A percentile compares a stretch with the other conserved stretches of the same genome.
Conservation (phyloP, 2,329 filamentous ascomycete species). For the Tolypocladium endophyticum region DNA sequence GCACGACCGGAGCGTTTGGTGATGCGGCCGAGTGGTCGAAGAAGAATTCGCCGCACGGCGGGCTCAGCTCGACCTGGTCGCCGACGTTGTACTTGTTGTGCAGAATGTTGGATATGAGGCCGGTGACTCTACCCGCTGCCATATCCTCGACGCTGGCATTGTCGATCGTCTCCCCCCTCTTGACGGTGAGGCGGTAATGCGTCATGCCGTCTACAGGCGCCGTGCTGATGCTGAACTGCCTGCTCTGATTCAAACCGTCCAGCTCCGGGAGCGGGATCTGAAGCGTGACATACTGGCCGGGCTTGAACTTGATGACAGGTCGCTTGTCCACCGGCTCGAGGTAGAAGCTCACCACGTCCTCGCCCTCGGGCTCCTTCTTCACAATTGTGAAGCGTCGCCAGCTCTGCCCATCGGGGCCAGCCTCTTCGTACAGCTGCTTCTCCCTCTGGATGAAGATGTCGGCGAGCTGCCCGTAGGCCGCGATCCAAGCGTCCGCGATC, state of each 20-base stretch:
- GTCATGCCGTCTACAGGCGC: constrained; percentile 33
- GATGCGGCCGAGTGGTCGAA: constrained; percentile 35
- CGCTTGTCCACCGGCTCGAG: constrained; percentile 49
- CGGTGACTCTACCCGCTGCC: constrained; percentile 24
- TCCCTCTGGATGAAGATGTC: constrained; percentile 60
- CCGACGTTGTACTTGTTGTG: constrained; percentile 37
- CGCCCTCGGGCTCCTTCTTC: constrained; percentile 50
- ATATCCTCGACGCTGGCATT: constrained; percentile 19
- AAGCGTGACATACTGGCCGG: constrained; percentile 66
- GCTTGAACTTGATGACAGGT: constrained; percentile 48
- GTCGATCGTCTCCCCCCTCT: constrained; percentile 42
- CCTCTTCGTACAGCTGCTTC: constrained; percentile 44
- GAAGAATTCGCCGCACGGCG: constrained; percentile 52
- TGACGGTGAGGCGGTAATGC: constrained; percentile 66
- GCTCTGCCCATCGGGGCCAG: constrained; percentile 28
- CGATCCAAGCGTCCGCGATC: constrained; percentile 59
- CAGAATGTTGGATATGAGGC: constrained; percentile 42
- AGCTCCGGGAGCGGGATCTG: constrained; percentile 50
- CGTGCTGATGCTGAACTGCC: constrained; percentile 68
- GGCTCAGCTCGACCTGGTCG: constrained; percentile 42
- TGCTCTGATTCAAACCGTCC: constrained; percentile 50
- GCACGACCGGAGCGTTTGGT: constrained; percentile 43
- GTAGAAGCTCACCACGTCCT: constrained; percentile 57
- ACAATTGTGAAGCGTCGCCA: constrained; percentile 46
- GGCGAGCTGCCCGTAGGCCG: constrained; percentile 62